A percentile compares a stretch with the other conserved stretches of the same genome.
These are phyloP conservation scores for Licmophora abbreviata DNA, from an alignment of 108 stramenopile species.

Conservation along the genomic window DNA sequence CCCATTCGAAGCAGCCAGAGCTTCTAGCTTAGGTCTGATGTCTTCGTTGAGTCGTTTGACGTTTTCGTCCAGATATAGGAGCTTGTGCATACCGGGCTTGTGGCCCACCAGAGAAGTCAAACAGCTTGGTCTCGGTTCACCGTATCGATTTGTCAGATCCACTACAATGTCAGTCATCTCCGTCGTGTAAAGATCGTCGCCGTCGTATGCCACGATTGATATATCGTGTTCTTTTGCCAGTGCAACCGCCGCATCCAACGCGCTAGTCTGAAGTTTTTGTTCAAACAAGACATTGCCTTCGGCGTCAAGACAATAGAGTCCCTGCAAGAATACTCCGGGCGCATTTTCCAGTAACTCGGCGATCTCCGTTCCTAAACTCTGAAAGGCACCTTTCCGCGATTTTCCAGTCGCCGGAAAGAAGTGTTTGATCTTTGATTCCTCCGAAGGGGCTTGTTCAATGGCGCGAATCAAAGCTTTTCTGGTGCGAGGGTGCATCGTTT, in stretches of 20 bases:
- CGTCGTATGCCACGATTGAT: slow-evolving; percentile 80
- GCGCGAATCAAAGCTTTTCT: slow-evolving; percentile 39
- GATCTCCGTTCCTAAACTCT: slow-evolving; percentile 46
- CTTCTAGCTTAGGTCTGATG: slow-evolving; percentile 64
- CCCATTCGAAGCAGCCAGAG: slow-evolving; percentile 35
- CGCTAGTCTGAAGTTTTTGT: slow-evolving; percentile 42
- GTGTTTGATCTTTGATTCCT: slow-evolving; percentile 11
- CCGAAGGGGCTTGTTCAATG: slow-evolving; percentile 20
- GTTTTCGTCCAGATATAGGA: slow-evolving; percentile 73
- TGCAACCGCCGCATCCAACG: slow-evolving; percentile 50
- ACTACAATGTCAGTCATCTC: slow-evolving; percentile 36
- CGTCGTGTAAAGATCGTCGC: slow-evolving; percentile 68
- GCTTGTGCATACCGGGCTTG: slow-evolving; percentile 63
- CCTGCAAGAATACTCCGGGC: slow-evolving; percentile 70
- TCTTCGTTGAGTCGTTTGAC: slow-evolving; percentile 30
- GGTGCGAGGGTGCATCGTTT: slow-evolving; percentile 63
- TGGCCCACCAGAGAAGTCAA: slow-evolving; percentile 27
- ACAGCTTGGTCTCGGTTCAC: slow-evolving; percentile 61
- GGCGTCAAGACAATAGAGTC: slow-evolving; percentile 73
- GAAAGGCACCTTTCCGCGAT: slow-evolving; percentile 59
- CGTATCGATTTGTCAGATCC: slow-evolving; percentile 62
- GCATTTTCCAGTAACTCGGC: slow-evolving; percentile 11
- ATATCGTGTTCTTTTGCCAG: slow-evolving; percentile 47
- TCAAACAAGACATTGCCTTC: slow-evolving; percentile 83
- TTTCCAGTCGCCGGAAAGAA: slow-evolving; percentile 90